Conservation (phyloP, 2,329 filamentous ascomycete species). For the Aspergillus glaucus region DNA sequence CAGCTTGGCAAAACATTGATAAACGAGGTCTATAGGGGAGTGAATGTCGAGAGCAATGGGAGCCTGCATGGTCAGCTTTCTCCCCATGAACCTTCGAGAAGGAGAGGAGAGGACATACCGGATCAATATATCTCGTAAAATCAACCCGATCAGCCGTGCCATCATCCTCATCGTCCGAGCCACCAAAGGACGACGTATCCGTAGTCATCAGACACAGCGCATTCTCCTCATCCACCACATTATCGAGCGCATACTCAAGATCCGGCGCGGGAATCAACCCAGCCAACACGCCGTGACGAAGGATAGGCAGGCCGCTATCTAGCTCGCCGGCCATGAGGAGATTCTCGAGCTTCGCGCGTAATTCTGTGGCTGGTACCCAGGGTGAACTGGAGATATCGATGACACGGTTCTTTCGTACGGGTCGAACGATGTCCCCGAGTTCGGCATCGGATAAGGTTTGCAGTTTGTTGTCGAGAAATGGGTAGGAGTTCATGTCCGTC, state of each 20-base stretch:
- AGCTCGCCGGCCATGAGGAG: conserved; percentile 82
- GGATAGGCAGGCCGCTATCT: conserved; percentile 83
- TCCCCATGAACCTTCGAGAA: not conserved
- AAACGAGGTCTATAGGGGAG: conserved; percentile 89
- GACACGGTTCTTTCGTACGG: conserved; percentile 65
- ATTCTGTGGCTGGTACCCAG: conserved; percentile 65
- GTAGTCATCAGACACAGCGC: conserved; percentile 74
- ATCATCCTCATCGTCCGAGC: conserved; percentile 57
- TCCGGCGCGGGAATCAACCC: conserved; percentile 92
- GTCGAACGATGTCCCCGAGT: conserved; percentile 77
- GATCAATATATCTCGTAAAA: conserved; percentile 87
- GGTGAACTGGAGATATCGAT: conserved; percentile 86
- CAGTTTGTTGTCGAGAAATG: conserved; percentile 93
- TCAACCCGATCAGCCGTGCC: conserved; percentile 62
- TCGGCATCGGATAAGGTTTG: conserved; percentile 86
- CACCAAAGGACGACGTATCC: conserved; percentile 44
- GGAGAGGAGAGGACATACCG: conserved; percentile 45
- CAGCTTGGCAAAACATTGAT: conserved; percentile 92
- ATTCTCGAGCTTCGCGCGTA: conserved; percentile 74
- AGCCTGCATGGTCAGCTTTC: conserved; percentile 46
- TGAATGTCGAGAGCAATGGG: conserved; percentile 82
- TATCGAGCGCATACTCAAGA: conserved; percentile 85
- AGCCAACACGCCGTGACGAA: conserved; percentile 71
- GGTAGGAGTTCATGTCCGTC: conserved; percentile 95
- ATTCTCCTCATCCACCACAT: conserved; percentile 66